Evolutionary conservation across 2,329 filamentous ascomycete species (phyloP).

Genomic region (Fusarium tricinctum): DNA sequence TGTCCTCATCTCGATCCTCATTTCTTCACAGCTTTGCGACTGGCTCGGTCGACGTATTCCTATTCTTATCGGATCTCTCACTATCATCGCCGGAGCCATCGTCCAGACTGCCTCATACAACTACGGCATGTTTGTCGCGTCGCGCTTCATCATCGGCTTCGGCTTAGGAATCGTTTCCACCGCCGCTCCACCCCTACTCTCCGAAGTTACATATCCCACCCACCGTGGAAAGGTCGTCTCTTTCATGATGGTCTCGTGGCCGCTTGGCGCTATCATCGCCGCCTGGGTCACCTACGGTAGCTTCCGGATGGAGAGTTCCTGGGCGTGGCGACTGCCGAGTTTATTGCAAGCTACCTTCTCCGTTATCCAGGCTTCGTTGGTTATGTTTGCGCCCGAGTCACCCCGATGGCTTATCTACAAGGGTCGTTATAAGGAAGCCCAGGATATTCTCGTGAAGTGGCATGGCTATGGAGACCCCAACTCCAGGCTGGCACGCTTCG

Average conservation of each 20-base stretch:
- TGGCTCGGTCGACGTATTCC: constrained; percentile 47
- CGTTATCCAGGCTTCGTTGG: constrained; percentile 16
- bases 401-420: constrained; percentile 49
- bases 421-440: constrained; percentile 43
- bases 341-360: constrained; percentile 59
- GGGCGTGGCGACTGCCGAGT: constrained; percentile 66
- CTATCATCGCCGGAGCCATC: constrained; percentile 50
- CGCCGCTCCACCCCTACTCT: constrained; percentile 53
- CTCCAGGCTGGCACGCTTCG: constrained; percentile 30
- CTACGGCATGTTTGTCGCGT: constrained; percentile 54
- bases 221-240: constrained; percentile 53
- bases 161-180: constrained; percentile 58
- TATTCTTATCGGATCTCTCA: constrained; percentile 47
- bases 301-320: constrained; percentile 55
- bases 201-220: constrained; percentile 55
- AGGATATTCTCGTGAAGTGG: constrained; percentile 42
- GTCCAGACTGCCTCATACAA: constrained; percentile 52
- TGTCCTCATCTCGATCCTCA: constrained; percentile 45
- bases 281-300: constrained; percentile 58
- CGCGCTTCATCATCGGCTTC: constrained; percentile 54
- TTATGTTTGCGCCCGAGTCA: constrained; percentile 40
- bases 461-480: constrained; percentile 41
- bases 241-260: constrained; percentile 48
- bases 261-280: constrained; percentile 38
- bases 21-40: constrained; percentile 50